phyloP scores from a whole-genome alignment of 2,329 filamentous ascomycete genomes.

The Metarhizium robertsii region DNA sequence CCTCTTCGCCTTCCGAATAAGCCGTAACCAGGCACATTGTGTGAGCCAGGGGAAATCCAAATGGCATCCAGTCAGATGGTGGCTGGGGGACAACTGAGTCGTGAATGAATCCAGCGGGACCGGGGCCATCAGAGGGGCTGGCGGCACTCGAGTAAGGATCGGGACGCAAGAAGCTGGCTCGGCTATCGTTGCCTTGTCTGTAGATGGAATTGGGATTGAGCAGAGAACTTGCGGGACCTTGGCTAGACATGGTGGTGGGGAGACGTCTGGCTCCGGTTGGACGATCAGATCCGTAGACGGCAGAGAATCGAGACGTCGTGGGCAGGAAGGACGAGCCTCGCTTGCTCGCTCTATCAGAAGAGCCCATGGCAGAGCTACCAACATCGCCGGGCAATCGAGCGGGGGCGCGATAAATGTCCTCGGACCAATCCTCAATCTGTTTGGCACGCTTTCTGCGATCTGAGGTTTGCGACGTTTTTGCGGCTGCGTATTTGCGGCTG shows the following conservation, averaged over 20 bases:
- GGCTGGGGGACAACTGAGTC: constrained; percentile 93
- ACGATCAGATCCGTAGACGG: constrained; percentile 67
- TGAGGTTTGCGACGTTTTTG: constrained; percentile 73
- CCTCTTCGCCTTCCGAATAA: constrained; percentile 91
- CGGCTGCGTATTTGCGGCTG: constrained; percentile 72
- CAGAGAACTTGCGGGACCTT: constrained; percentile 64
- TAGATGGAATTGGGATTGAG: constrained; percentile 66
- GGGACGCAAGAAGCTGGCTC: constrained; percentile 54
- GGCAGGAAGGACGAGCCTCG: constrained; percentile 78
- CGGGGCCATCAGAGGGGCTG: constrained; percentile 56
- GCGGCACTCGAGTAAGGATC: constrained; percentile 46
- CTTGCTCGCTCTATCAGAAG: constrained; percentile 64
- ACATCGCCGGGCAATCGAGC: constrained; percentile 70
- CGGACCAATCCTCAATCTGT: constrained; percentile 96
- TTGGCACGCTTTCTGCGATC: constrained; percentile 77
- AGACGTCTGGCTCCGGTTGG: constrained; percentile 38
- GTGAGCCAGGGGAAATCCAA: constrained; percentile 89
- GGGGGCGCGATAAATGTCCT: constrained; percentile 92
- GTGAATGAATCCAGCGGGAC: constrained; percentile 91
- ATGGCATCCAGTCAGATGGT: constrained; percentile 93
- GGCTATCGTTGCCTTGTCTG: constrained; percentile 53
- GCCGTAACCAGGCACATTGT: constrained; percentile 90
- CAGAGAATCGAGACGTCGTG: constrained; percentile 89
- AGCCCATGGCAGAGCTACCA: constrained; percentile 49
- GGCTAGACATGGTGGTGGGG: constrained; percentile 93